Percentiles rank a stretch among this genome's conserved stretches.
phyloP scores from a whole-genome alignment of 352 stramenopile genomes.

The Hyaloperonospora brassicae region DNA sequence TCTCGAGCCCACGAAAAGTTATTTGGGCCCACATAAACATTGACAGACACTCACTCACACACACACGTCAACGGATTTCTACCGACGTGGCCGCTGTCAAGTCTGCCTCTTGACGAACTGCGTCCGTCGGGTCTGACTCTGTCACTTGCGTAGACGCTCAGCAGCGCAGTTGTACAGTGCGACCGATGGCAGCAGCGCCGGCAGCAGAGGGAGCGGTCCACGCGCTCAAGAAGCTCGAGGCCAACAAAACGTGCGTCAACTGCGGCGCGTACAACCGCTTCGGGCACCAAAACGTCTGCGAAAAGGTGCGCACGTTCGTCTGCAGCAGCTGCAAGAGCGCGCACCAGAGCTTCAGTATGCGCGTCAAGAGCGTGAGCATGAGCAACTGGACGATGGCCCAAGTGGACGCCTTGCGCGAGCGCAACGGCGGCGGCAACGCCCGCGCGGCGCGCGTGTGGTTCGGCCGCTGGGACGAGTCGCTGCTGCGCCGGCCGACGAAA shows the following conservation, averaged over 20 bases:
- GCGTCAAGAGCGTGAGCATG: constrained; percentile 95
- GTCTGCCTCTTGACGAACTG: too few species aligned
- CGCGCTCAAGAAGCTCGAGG: constrained; percentile 73
- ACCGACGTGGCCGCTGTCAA: too few species aligned
- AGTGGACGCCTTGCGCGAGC: constrained; percentile 80
- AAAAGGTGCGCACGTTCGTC: constrained; percentile 90
- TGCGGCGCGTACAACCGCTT: constrained; percentile 85
- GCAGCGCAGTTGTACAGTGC: too few species aligned
- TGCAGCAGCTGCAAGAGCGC: constrained; percentile 93
- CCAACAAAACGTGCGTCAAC: constrained; percentile 82
- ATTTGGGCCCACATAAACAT: too few species aligned
- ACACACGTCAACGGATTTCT: too few species aligned
- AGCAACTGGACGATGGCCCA: constrained; percentile 89
- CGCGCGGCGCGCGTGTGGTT: constrained; percentile 82
- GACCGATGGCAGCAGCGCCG: constrained; percentile 21
- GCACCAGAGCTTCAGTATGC: constrained; percentile 90
- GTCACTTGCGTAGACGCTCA: too few species aligned
- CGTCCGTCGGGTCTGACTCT: too few species aligned
- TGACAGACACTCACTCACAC: too few species aligned
- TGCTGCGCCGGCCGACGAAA: constrained; percentile 64
- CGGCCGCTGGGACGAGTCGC: constrained; percentile 59
- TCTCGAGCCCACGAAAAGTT: too few species aligned
- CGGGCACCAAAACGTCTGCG: constrained; percentile 89
- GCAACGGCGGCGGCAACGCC: constrained; percentile 86
- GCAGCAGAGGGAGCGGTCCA: constrained; percentile 65